Evolutionary conservation across 345 rosid species (phyloP), one percentile per base, ranked within the genome.

Genomic region (Psidium guajava): DNA sequence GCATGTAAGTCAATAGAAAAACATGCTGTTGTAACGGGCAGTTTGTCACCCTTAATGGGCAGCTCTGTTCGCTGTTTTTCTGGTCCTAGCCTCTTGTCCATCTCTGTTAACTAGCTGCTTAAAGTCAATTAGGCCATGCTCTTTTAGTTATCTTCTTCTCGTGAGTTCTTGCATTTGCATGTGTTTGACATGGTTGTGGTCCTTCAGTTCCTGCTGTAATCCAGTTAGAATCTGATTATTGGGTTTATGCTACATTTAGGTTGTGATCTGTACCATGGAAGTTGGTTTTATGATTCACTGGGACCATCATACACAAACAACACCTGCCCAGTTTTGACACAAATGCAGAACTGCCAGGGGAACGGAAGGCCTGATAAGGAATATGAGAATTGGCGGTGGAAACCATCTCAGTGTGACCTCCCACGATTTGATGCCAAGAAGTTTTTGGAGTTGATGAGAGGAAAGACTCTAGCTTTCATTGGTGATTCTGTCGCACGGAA

Each of bases 301-400:
- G 99, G 97, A 84, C 99, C 98, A 53, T 20, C 86, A 56, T 98
- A 98, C 93, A 92, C 98, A 69, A 98, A 95, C 99, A 93, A 96
- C 91, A 87, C 96, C 9, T 98, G 99, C 89, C 99, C 99, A 80
- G 90, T 95, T 82, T 52, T 96, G 81, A 93, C 98, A 50, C 99
- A 96, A 95, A 95, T 94, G 99, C 99, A 95, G 92, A 98, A 98
- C 91, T 98, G 99, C 91, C 99, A 94, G 90, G 99, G 99, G 16
- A 98, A 98, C 85, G 99, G 99, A 84, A 93, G 99, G 88, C 96
- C 98, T 52, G 99, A 98, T 88, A 93, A 88, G 84, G 96, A 93
- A 87, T 95, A 98, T 58, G 99, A 98, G 90, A 93, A 91, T 91
- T 98, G 98, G 98, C 93, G 98, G 82, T 98, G 99, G 99, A 96